phyloP scores from a whole-genome alignment of 2,329 filamentous ascomycete genomes.

The Eurotiales sp. region DNA sequence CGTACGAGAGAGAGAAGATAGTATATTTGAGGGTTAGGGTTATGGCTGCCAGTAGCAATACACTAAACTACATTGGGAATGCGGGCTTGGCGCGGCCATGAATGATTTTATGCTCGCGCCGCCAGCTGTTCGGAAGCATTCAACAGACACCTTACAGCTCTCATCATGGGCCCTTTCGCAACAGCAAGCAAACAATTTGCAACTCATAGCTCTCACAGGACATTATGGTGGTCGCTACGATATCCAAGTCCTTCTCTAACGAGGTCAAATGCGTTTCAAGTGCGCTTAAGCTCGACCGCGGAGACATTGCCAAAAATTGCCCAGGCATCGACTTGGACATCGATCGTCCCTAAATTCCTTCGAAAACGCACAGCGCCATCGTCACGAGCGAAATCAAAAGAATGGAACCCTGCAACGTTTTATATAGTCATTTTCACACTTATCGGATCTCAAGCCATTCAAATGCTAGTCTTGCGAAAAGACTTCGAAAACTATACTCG shows the following conservation, averaged over 20 bases:
- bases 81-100: too few relatives aligned
- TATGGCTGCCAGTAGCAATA: too few relatives aligned
- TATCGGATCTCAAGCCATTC: slow-evolving; percentile 93
- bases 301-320: slow-evolving; percentile 47
- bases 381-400: slow-evolving; percentile 58
- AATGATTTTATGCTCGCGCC: neutral
- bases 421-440: slow-evolving; percentile 78
- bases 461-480: slow-evolving; percentile 77
- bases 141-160: neutral
- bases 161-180: slow-evolving; percentile 4
- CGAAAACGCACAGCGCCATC: slow-evolving; percentile 43
- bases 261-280: slow-evolving; percentile 16
- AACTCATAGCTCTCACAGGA: neutral
- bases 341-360: slow-evolving; percentile 60
- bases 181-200: slow-evolving; percentile 1
- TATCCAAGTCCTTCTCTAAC: neutral
- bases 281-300: slow-evolving; percentile 23
- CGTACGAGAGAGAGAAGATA: too few relatives aligned
- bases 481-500: slow-evolving; percentile 70
- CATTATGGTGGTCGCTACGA: neutral
- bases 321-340: slow-evolving; percentile 64
- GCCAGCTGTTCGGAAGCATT: too few relatives aligned
- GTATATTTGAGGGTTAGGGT: too few relatives aligned
- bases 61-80: too few relatives aligned
- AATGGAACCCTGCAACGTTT: slow-evolving; percentile 78